phyloP scores from a whole-genome alignment of 768 basidiomycete species.

The Phlebiopsis flavidoalba region DNA sequence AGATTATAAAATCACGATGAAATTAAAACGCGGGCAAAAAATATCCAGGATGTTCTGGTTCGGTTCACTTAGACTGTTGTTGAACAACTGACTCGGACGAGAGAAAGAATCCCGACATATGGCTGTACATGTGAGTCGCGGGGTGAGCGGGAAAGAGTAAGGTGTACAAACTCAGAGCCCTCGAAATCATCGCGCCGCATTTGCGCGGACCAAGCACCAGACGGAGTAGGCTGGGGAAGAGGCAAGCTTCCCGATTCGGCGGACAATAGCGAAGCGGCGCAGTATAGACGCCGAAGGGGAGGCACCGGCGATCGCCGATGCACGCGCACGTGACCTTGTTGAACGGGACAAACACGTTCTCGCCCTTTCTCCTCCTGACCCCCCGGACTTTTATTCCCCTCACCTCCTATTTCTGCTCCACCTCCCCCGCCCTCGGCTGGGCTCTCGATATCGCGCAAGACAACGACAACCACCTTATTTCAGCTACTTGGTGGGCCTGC shows the following conservation, averaged over 20 bases:
- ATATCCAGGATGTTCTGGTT: neutral
- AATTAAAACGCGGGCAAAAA: too few relatives aligned
- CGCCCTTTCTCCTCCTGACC: neutral
- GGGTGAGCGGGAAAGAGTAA: neutral
- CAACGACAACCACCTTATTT: neutral
- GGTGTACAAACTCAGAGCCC: neutral
- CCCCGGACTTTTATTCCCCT: neutral
- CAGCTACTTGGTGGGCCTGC: neutral
- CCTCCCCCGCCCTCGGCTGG: neutral
- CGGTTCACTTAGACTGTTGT: neutral
- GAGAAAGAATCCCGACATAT: neutral
- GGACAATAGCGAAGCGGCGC: neutral
- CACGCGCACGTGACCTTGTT: slow-evolving; percentile 1
- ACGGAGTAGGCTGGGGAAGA: too few relatives aligned
- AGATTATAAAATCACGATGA: neutral
- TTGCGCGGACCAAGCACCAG: neutral
- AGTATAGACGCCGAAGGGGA: neutral
- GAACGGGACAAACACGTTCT: neutral
- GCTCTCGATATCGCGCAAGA: neutral
- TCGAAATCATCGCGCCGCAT: neutral
- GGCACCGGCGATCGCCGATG: neutral
- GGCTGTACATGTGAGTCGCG: neutral
- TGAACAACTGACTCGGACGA: too few relatives aligned
- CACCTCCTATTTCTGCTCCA: neutral
- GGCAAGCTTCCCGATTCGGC: too few relatives aligned